Percentiles rank a stretch among this genome's conserved stretches.
Conservation (phyloP, 768 basidiomycete species). For the Leccinum pellstonianum region DNA sequence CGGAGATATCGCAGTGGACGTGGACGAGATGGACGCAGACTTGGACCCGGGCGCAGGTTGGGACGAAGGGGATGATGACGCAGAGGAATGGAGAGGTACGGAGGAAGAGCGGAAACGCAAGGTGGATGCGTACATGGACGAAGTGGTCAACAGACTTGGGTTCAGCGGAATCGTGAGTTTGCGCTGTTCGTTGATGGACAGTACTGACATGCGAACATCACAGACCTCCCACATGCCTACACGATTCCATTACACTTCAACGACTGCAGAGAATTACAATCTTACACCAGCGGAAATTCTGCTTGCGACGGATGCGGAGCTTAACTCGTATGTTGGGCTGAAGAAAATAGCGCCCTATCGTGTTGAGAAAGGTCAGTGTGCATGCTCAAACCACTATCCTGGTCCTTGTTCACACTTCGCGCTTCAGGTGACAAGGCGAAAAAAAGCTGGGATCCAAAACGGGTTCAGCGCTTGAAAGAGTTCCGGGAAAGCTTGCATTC, state of each 20-base stretch:
- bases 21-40: conserved; percentile 56
- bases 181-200: neutral
- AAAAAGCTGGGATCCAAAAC: conserved; percentile 55
- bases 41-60: conserved; percentile 45
- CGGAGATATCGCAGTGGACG: conserved; percentile 48
- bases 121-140: conserved; percentile 87
- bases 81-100: conserved; percentile 82
- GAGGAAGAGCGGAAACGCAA: conserved; percentile 86
- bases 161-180: conserved; percentile 90
- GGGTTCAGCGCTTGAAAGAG: conserved; percentile 66
- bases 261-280: conserved; percentile 58
- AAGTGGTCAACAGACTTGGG: conserved; percentile 77
- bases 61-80: conserved; percentile 36
- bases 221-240: conserved; percentile 90
- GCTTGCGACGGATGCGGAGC: conserved; percentile 86
- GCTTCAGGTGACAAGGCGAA: conserved; percentile 26
- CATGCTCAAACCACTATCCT: conserved; percentile 4
- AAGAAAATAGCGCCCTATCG: conserved; percentile 93
- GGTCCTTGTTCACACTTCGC: neutral
- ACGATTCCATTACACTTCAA: conserved; percentile 87
- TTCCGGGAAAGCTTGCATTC: conserved; percentile 61
- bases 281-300: conserved; percentile 86
- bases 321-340: conserved; percentile 87
- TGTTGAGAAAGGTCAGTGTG: conserved; percentile 38
- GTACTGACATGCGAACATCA: conserved; percentile 4